Conservation (phyloP, 805 yeast species). For the Spathaspora arborariae region DNA sequence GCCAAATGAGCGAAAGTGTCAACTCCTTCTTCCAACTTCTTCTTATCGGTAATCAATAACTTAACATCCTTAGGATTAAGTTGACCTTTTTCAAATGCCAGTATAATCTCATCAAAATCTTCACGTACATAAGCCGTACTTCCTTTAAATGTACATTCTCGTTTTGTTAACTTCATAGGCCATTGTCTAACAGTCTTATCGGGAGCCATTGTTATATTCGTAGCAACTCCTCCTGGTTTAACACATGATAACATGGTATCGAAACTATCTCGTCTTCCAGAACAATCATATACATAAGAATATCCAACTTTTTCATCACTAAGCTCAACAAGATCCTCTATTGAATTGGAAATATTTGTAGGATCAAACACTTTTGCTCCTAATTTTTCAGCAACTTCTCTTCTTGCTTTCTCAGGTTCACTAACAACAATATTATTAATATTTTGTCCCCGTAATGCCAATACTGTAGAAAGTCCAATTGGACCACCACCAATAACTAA, state of each 20-base stretch:
- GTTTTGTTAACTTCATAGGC: conserved; percentile 53
- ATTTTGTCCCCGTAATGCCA: conserved; percentile 46
- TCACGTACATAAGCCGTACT: conserved; percentile 57
- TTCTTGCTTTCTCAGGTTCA: conserved; percentile 53
- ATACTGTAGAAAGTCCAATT: conserved; percentile 55
- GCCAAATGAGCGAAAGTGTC: conserved; percentile 50
- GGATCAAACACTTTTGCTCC: conserved; percentile 36
- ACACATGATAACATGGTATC: conserved; percentile 47
- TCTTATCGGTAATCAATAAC: conserved; percentile 51
- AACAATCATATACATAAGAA: conserved; percentile 48
- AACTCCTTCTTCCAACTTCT: conserved; percentile 46
- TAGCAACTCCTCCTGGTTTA: conserved; percentile 50
- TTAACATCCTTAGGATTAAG: conserved; percentile 34
- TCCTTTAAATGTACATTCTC: conserved; percentile 53
- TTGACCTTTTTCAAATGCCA: conserved; percentile 11
- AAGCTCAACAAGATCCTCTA: conserved; percentile 25
- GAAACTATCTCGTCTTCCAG: conserved; percentile 53
- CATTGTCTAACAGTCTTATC: conserved; percentile 42
- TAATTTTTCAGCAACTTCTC: conserved; percentile 49
- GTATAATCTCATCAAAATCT: conserved; percentile 55
- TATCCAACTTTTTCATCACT: conserved; percentile 41
- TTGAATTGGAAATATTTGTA: neutral
- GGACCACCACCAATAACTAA: conserved; percentile 61
- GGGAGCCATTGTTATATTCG: conserved; percentile 66
- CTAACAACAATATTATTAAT: conserved; percentile 48